Conservation (phyloP, 345 rosid species). For the Hibiscus tridactylites region DNA sequence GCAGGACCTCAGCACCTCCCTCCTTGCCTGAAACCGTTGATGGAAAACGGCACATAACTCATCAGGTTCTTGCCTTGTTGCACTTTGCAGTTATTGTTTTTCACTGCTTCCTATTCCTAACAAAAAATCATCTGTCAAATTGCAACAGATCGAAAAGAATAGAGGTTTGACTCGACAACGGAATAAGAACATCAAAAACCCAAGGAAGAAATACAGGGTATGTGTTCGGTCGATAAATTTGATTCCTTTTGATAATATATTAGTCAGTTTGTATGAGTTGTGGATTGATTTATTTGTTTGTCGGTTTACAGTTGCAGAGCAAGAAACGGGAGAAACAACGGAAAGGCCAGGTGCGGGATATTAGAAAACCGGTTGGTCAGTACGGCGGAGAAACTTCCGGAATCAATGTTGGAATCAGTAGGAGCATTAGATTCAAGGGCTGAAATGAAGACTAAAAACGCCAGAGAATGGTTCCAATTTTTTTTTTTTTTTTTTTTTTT, state of each 20-base stretch:
- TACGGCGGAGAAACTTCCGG: constrained; percentile 69
- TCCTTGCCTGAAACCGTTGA: neutral
- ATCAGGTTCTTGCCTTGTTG: constrained; percentile 32
- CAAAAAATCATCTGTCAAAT: constrained; percentile 1
- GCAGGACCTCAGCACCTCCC: constrained; percentile 27
- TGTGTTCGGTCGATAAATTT: neutral
- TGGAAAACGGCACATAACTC: constrained; percentile 36
- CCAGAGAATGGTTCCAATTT: neutral
- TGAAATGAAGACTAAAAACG: constrained; percentile 10
- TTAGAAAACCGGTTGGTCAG: constrained; percentile 42
- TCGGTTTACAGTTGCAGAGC: constrained; percentile 41
- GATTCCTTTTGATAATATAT: neutral
- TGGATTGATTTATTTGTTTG: neutral
- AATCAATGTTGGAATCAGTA: constrained; percentile 54
- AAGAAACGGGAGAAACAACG: constrained; percentile 30
- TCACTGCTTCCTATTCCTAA: neutral
- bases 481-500: constrained; percentile 7
- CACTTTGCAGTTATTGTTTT: neutral
- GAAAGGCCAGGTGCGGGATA: constrained; percentile 52
- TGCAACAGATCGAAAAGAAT: constrained; percentile 47
- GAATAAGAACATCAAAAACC: constrained; percentile 58
- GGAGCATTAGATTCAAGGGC: constrained; percentile 52
- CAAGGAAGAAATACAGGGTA: constrained; percentile 83
- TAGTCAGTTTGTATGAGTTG: neutral
- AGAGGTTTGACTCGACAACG: constrained; percentile 66